These are phyloP conservation scores for Gossypium raimondii DNA, from an alignment of 345 rosid species.

Conservation along the genomic window DNA sequence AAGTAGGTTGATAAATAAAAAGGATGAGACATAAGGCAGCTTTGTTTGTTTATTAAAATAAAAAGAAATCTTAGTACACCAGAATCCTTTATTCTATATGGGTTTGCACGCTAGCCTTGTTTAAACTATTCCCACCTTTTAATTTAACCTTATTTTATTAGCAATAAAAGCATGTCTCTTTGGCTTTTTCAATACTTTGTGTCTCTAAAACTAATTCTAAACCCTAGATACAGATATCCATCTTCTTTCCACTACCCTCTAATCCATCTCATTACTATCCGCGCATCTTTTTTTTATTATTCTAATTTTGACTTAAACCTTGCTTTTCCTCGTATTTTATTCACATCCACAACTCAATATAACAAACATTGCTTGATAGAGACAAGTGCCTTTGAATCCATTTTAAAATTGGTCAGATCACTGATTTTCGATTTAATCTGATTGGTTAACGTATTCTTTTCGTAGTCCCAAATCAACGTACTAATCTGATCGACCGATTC, in stretches of 20 bases:
- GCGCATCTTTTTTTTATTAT: background rate
- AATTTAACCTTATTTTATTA: background rate
- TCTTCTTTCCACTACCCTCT: background rate
- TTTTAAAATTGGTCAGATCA: background rate
- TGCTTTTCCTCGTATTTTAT: background rate
- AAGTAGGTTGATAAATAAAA: too few relatives aligned
- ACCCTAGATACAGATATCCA: constrained; percentile 13
- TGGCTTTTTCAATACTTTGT: constrained; percentile 18
- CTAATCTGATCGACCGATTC: too few relatives aligned
- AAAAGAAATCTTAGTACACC: constrained; percentile 3
- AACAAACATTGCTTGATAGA: constrained; percentile 17
- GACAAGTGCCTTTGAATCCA: constrained; percentile 18
- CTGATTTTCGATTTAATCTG: too few relatives aligned
- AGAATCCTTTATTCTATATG: constrained; percentile 1
- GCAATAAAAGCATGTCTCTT: constrained; percentile 18
- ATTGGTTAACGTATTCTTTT: too few relatives aligned
- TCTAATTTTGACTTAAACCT: constrained; percentile 18
- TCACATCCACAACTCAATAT: constrained; percentile 3
- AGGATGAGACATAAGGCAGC: too few relatives aligned
- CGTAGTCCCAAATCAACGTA: too few relatives aligned
- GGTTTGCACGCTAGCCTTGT: background rate
- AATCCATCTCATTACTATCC: constrained; percentile 15
- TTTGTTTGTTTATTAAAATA: background rate
- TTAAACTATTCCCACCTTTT: background rate
- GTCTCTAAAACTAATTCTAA: background rate